A percentile compares a stretch with the other conserved stretches of the same genome.
Conservation (phyloP, 805 yeast genomes). For the Saccharomycopsis capsularis region DNA sequence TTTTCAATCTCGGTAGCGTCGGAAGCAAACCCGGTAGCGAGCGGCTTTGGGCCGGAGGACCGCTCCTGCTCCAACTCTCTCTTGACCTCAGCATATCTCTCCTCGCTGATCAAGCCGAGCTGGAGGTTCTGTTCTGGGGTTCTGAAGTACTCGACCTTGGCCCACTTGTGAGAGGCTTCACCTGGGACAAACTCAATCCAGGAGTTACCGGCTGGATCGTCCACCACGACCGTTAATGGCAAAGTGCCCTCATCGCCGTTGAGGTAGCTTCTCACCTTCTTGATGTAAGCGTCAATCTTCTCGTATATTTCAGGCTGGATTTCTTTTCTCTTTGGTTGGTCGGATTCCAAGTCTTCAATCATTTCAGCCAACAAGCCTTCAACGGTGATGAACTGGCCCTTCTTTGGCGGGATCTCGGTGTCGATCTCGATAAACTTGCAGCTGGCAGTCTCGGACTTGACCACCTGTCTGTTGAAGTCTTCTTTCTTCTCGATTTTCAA, state of each 20-base stretch:
- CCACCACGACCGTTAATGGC: constrained; percentile 73
- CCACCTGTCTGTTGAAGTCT: constrained; percentile 85
- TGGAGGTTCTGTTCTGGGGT: constrained; percentile 82
- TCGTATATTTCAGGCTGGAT: constrained; percentile 68
- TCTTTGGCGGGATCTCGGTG: constrained; percentile 90
- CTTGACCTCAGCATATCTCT: constrained; percentile 32
- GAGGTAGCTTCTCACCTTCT: constrained; percentile 50
- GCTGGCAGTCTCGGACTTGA: constrained; percentile 80
- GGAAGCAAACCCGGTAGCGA: constrained; percentile 51
- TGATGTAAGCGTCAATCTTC: constrained; percentile 65
- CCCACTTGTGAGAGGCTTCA: constrained; percentile 86
- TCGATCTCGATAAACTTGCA: constrained; percentile 79
- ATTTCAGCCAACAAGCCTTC: constrained; percentile 86
- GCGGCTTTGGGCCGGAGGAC: constrained; percentile 28
- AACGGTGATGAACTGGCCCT: constrained; percentile 87
- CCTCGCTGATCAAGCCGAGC: constrained; percentile 66
- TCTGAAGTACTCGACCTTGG: constrained; percentile 72
- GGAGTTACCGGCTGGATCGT: constrained; percentile 96
- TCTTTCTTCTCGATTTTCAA: constrained; percentile 58
- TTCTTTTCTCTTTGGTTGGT: constrained; percentile 73
- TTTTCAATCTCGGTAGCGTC: constrained; percentile 80
- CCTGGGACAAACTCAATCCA: constrained; percentile 90
- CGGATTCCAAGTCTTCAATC: constrained; percentile 69
- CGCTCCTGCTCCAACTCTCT: constrained; percentile 24
- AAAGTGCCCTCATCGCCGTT: constrained; percentile 60